A percentile compares a stretch with the other conserved stretches of the same genome.
These are phyloP conservation scores for Leishmania gerbilli DNA, from an alignment of 208 protist genomes.

Conservation along the genomic window DNA sequence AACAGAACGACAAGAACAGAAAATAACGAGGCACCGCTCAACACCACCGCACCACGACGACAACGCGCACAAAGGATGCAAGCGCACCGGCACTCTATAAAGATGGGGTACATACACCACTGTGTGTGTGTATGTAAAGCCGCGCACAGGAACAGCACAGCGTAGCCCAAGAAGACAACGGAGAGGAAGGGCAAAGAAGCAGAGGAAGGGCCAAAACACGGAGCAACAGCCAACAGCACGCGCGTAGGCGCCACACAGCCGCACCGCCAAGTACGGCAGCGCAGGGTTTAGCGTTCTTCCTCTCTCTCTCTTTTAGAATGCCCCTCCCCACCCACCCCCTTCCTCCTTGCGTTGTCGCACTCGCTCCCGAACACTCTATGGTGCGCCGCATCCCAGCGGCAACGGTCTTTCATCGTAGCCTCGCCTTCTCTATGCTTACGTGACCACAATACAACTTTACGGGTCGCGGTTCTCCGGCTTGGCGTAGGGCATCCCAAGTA, in stretches of 20 bases:
- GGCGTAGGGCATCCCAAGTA: conserved; percentile 83
- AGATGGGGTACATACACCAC: not conserved
- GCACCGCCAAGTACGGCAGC: not conserved
- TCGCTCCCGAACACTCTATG: not conserved
- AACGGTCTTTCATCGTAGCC: not conserved
- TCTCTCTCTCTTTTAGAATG: not conserved
- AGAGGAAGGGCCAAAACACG: not conserved
- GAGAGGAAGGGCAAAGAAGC: not conserved
- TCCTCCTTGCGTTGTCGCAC: not conserved
- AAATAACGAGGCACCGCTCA: not conserved
- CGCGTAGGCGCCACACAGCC: not conserved
- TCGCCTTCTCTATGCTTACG: not conserved
- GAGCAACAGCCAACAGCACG: not conserved
- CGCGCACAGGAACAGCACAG: not conserved
- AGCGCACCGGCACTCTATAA: not conserved
- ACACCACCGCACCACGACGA: not conserved
- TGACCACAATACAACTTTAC: not conserved
- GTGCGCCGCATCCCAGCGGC: not conserved
- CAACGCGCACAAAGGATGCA: not conserved
- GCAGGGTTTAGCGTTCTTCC: not conserved
- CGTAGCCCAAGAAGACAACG: not conserved
- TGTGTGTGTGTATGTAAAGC: not conserved
- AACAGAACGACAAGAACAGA: not conserved
- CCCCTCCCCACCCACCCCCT: not conserved
- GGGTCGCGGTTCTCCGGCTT: conserved; percentile 89